These are phyloP conservation scores for Calocera cornea DNA, from an alignment of 768 basidiomycete genomes.

Conservation along the genomic window DNA sequence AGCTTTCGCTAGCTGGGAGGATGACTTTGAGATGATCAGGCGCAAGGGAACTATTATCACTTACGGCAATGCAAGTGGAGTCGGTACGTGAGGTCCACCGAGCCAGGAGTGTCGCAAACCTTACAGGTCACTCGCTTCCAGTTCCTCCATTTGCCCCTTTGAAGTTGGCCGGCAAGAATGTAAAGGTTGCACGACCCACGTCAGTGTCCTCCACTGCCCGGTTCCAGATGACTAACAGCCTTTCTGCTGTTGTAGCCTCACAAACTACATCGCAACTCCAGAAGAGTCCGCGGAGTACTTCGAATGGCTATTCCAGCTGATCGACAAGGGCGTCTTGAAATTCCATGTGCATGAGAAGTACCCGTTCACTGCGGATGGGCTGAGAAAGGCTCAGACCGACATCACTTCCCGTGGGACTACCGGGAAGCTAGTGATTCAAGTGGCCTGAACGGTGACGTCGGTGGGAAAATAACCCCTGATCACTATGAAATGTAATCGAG, in stretches of 20 bases:
- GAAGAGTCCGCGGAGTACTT: slow-evolving; percentile 61
- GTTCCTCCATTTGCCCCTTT: slow-evolving; percentile 63
- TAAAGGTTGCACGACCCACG: slow-evolving; percentile 67
- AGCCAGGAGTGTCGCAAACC: slow-evolving; percentile 8
- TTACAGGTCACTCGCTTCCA: slow-evolving; percentile 15
- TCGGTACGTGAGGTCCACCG: slow-evolving; percentile 8
- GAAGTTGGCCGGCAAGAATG: slow-evolving; percentile 65
- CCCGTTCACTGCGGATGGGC: slow-evolving; percentile 69
- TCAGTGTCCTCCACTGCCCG: slow-evolving; percentile 25
- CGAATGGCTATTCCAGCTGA: slow-evolving; percentile 45
- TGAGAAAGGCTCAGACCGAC: slow-evolving; percentile 62
- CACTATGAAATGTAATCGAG: too few relatives aligned
- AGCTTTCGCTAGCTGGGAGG: slow-evolving; percentile 43
- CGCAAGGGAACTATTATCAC: slow-evolving; percentile 84
- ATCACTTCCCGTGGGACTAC: slow-evolving; percentile 61
- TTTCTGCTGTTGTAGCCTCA: slow-evolving; percentile 36
- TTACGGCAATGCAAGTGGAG: slow-evolving; percentile 84
- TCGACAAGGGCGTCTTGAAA: slow-evolving; percentile 47
- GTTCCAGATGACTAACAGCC: background rate
- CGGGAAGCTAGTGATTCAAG: slow-evolving; percentile 77
- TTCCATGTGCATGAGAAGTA: slow-evolving; percentile 64
- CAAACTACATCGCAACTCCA: slow-evolving; percentile 57
- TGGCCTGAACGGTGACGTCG: too few relatives aligned
- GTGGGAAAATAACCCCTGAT: too few relatives aligned
- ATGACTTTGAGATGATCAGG: slow-evolving; percentile 64